Conservation (phyloP, 441 rosid genomes). For the Erysimum pusillum region DNA sequence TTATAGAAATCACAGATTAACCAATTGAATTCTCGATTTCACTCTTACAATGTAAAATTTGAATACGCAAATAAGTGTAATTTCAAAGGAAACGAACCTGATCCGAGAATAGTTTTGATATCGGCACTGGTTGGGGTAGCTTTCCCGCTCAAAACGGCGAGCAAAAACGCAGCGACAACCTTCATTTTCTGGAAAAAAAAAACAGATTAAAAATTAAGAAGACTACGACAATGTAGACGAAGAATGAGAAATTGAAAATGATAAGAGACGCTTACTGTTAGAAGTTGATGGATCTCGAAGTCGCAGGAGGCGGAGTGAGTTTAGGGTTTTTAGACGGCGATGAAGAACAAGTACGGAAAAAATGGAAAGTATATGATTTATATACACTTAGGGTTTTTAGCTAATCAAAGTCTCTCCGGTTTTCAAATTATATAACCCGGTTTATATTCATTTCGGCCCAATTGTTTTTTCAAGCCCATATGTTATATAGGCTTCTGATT, state of each 20-base stretch:
- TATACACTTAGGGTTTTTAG: neutral
- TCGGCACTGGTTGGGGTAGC: conserved; percentile 67
- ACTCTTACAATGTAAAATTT: neutral
- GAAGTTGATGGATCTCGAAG: neutral
- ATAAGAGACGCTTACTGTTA: neutral
- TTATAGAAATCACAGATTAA: too few species aligned
- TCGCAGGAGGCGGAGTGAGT: neutral
- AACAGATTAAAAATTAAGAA: neutral
- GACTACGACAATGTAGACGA: neutral
- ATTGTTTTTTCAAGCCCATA: neutral
- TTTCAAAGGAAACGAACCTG: conserved; percentile 51
- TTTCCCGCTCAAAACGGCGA: conserved; percentile 87
- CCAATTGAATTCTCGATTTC: too few species aligned
- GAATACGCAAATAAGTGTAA: neutral
- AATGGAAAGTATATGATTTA: neutral
- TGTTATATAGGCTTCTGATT: neutral
- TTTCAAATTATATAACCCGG: neutral
- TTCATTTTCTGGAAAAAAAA: conserved; percentile 47
- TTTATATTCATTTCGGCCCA: neutral
- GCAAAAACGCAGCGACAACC: conserved; percentile 76
- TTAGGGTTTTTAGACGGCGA: neutral
- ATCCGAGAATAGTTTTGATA: conserved; percentile 66
- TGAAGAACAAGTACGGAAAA: neutral
- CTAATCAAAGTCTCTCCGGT: neutral
- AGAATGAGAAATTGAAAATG: neutral